These are phyloP conservation scores for Wickerhamiella qilinensis DNA, from an alignment of 805 yeast genomes.

Conservation along the genomic window DNA sequence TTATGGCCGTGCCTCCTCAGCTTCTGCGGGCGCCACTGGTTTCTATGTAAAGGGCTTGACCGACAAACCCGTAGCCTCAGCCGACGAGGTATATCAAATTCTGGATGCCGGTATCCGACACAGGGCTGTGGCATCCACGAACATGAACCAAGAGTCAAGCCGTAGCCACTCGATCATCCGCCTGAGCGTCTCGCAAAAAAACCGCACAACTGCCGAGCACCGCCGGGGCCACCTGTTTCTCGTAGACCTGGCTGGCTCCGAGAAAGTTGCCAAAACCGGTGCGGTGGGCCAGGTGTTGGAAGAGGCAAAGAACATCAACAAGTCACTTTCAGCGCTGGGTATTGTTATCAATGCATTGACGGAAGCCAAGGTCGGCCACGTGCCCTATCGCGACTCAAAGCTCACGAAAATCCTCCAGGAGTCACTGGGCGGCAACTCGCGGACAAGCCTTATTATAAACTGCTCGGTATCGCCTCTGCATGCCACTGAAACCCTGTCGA, in stretches of 20 bases:
- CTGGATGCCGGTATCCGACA: constrained; percentile 41
- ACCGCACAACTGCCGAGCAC: constrained; percentile 35
- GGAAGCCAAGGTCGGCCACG: constrained; percentile 45
- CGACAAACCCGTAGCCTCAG: constrained; percentile 40
- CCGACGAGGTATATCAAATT: constrained; percentile 40
- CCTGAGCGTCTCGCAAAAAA: constrained; percentile 47
- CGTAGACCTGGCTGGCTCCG: constrained; percentile 82
- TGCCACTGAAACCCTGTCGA: constrained; percentile 49
- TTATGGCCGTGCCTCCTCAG: constrained; percentile 13
- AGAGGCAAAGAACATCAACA: constrained; percentile 73
- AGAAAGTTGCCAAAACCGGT: constrained; percentile 61
- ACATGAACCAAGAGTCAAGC: constrained; percentile 58
- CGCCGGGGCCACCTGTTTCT: constrained; percentile 51
- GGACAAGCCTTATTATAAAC: constrained; percentile 57
- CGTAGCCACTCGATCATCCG: constrained; percentile 71
- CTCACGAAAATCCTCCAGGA: constrained; percentile 65
- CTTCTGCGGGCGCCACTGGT: constrained; percentile 34
- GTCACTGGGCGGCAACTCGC: constrained; percentile 67
- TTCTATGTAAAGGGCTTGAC: constrained; percentile 57
- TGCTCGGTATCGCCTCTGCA: constrained; percentile 50
- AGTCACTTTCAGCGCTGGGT: constrained; percentile 62
- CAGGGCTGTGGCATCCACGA: constrained; percentile 44
- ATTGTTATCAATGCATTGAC: constrained; percentile 68
- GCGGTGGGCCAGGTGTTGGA: constrained; percentile 60
- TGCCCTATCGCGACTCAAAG: constrained; percentile 67